These are phyloP conservation scores for Populus hybrid DNA, from an alignment of 441 rosid genomes.

Conservation along the genomic window DNA sequence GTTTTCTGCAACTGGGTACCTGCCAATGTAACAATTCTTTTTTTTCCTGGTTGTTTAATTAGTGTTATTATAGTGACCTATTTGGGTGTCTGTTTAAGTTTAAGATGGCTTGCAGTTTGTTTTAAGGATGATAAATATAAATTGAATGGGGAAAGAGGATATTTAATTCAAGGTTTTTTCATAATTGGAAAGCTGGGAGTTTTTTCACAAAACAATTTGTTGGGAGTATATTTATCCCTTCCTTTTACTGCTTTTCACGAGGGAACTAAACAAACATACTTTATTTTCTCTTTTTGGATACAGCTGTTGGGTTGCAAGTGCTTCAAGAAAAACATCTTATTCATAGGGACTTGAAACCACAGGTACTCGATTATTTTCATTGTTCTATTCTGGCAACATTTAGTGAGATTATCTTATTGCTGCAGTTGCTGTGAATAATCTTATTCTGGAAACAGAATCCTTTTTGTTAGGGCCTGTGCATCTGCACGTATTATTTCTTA, in stretches of 20 bases:
- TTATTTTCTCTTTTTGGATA: constrained; percentile 15
- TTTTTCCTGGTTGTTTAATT: background rate
- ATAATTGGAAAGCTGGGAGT: background rate
- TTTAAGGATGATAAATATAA: background rate
- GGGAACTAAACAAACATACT: constrained; percentile 4
- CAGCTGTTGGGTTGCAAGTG: constrained; percentile 83
- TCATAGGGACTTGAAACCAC: constrained; percentile 87
- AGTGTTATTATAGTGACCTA: background rate
- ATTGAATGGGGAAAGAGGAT: background rate
- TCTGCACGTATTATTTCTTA: background rate
- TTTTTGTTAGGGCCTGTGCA: background rate
- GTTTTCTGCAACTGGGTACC: background rate
- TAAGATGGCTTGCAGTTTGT: background rate
- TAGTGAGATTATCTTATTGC: constrained; percentile 7
- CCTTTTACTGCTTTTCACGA: constrained; percentile 5
- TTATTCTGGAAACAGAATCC: background rate
- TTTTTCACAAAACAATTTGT: background rate
- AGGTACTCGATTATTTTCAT: constrained; percentile 38
- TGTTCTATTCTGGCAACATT: constrained; percentile 9
- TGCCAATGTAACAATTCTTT: background rate
- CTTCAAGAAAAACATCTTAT: constrained; percentile 79
- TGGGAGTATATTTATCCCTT: background rate
- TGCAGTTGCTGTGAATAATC: background rate
- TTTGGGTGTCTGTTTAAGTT: background rate
- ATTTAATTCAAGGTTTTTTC: background rate